Evolutionary conservation across 2,329 filamentous ascomycete genomes (phyloP).

Genomic region (Diaporthe vexans): DNA sequence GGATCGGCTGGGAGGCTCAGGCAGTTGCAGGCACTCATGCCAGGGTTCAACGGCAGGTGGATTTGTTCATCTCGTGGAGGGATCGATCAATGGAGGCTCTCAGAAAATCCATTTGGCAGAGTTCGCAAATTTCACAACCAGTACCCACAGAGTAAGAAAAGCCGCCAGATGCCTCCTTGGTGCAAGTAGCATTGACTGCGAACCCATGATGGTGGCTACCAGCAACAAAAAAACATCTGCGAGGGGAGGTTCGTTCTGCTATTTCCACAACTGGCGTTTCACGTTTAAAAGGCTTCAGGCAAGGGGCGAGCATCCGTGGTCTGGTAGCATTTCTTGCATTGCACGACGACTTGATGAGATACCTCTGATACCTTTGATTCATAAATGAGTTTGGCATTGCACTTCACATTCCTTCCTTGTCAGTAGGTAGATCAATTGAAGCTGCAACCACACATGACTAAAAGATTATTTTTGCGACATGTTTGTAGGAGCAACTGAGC

Average conservation of each 20-base stretch:
- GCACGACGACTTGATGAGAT: slow-evolving; percentile 42
- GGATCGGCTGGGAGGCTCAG: slow-evolving; percentile 39
- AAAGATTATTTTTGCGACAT: background rate
- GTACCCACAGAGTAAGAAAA: slow-evolving; percentile 33
- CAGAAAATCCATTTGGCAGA: slow-evolving; percentile 25
- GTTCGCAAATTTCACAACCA: slow-evolving; percentile 28
- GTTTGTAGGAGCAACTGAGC: background rate
- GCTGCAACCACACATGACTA: slow-evolving; percentile 13
- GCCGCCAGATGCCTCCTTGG: slow-evolving; percentile 17
- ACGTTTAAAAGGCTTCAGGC: slow-evolving; percentile 32
- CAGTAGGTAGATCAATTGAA: slow-evolving; percentile 30
- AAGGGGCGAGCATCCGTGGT: slow-evolving; percentile 37
- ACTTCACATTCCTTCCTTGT: slow-evolving; percentile 6
- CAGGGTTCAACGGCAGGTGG: slow-evolving; percentile 41
- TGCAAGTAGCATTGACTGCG: slow-evolving; percentile 40
- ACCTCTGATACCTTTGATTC: slow-evolving; percentile 43
- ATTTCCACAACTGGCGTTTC: slow-evolving; percentile 37
- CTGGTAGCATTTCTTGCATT: slow-evolving; percentile 41
- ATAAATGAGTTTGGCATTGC: slow-evolving; percentile 27
- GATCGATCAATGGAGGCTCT: slow-evolving; percentile 37
- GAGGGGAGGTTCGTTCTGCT: slow-evolving; percentile 6
- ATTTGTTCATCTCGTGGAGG: slow-evolving; percentile 35
- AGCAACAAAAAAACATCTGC: background rate
- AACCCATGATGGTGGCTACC: slow-evolving; percentile 28
- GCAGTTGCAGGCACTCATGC: slow-evolving; percentile 33